These are phyloP conservation scores for Claviceps purpurea DNA, from an alignment of 2,329 filamentous ascomycete genomes.

Conservation along the genomic window DNA sequence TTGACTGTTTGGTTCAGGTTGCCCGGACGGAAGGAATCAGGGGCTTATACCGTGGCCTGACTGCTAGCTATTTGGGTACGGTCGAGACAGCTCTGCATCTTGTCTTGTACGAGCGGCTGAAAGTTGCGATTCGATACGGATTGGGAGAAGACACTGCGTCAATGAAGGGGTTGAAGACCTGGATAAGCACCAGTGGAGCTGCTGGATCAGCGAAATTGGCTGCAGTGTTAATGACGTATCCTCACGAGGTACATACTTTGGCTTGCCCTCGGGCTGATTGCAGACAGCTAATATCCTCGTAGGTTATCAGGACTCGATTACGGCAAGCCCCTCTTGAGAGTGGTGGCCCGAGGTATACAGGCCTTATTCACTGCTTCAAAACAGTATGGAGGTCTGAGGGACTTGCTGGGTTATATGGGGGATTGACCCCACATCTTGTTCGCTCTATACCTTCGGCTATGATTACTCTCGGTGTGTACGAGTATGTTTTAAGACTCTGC, in stretches of 20 bases:
- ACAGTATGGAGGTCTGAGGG: constrained; percentile 55
- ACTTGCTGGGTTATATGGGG: constrained; percentile 53
- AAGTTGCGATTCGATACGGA: constrained; percentile 19
- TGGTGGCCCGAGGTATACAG: constrained; percentile 50
- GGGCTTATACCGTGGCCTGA: constrained; percentile 54
- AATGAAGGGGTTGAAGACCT: constrained; percentile 58
- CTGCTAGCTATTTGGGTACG: constrained; percentile 56
- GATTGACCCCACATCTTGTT: constrained; percentile 55
- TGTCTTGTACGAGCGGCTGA: constrained; percentile 60
- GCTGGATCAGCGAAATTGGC: constrained; percentile 72
- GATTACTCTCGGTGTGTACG: constrained; percentile 57
- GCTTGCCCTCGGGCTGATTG: neutral
- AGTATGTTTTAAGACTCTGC: constrained; percentile 14
- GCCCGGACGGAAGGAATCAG: constrained; percentile 49
- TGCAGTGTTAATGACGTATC: constrained; percentile 67
- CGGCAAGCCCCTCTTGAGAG: constrained; percentile 58
- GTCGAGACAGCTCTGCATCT: constrained; percentile 57
- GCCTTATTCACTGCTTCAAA: constrained; percentile 52
- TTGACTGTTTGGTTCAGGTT: constrained; percentile 55
- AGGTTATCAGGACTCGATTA: constrained; percentile 43
- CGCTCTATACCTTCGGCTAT: constrained; percentile 58
- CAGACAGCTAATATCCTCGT: neutral
- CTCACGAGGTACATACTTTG: constrained; percentile 53
- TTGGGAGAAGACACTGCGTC: constrained; percentile 44
- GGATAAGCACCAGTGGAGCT: constrained; percentile 58